These are phyloP conservation scores for Cantharellus cinnabarinus DNA, from an alignment of 768 basidiomycete genomes.

Conservation along the genomic window DNA sequence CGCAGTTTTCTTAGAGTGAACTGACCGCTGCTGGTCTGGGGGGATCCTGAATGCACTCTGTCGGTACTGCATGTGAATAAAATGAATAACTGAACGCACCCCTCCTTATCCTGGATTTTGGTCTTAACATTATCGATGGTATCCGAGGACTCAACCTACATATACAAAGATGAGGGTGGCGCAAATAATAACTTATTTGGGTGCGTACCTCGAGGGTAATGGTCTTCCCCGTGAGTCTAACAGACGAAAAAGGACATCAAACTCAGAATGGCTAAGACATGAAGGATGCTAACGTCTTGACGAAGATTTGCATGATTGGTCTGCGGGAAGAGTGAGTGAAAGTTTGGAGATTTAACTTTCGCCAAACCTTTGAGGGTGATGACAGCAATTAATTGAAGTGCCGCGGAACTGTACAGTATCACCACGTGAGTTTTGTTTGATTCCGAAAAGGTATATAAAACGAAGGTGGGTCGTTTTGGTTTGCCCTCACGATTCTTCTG, in stretches of 20 bases:
- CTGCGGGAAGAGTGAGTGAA: background rate
- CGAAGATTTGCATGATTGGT: constrained; percentile 44
- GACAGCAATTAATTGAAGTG: background rate
- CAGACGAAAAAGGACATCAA: constrained; percentile 8
- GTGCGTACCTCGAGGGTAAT: constrained; percentile 97
- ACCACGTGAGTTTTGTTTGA: background rate
- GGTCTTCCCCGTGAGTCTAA: constrained; percentile 30
- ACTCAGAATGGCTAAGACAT: background rate
- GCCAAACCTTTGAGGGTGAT: background rate
- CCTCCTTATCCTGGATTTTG: constrained; percentile 14
- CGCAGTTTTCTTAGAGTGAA: background rate
- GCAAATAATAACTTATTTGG: constrained; percentile 72
- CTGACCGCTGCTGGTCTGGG: constrained; percentile 62
- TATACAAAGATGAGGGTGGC: constrained; percentile 58
- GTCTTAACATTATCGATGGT: constrained; percentile 20
- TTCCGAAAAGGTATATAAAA: background rate
- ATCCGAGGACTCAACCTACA: constrained; percentile 21
- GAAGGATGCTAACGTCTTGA: constrained; percentile 77
- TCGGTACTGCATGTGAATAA: background rate
- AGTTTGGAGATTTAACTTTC: background rate
- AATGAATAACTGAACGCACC: constrained; percentile 1
- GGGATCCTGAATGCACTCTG: constrained; percentile 38
- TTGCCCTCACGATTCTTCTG: background rate
- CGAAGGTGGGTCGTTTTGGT: background rate
- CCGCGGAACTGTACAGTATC: background rate